These are phyloP conservation scores for Tephrocybe sp. DNA, from an alignment of 768 basidiomycete species.

Conservation along the genomic window DNA sequence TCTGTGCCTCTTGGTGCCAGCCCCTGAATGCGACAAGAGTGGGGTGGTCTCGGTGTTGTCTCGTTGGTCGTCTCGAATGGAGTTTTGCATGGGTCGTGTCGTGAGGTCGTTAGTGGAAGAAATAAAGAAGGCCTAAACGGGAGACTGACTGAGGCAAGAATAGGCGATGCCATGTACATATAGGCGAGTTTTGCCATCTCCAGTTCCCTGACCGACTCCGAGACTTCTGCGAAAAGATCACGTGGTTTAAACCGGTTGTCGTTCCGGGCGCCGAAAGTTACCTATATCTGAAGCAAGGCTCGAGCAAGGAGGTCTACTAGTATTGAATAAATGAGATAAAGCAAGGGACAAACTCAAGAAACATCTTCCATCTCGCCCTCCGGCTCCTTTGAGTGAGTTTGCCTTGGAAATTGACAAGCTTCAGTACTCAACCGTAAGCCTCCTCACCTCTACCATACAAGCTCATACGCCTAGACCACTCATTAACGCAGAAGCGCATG, in stretches of 20 bases:
- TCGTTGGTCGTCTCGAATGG: neutral
- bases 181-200: neutral
- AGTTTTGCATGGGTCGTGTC: conserved; percentile 1
- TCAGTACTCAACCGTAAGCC: conserved; percentile 76
- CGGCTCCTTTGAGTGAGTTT: conserved; percentile 77
- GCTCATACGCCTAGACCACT: no score
- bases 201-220: neutral
- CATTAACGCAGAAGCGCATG: no score
- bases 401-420: conserved; percentile 90
- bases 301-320: no score
- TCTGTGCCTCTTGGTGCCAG: conserved; percentile 6
- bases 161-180: neutral
- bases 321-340: no score
- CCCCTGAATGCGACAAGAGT: conserved; percentile 4
- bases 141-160: neutral
- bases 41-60: conserved; percentile 14
- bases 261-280: no score
- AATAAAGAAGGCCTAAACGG: neutral
- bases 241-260: no score
- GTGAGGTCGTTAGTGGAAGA: conserved; percentile 1
- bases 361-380: conserved; percentile 77
- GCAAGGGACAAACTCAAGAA: conserved; percentile 71
- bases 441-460: conserved; percentile 81
- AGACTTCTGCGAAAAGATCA: no score
- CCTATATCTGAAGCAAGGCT: no score